Conservation (phyloP, 176 grass and related monocot genomes). For the Dendrocalamus sinicus region DNA sequence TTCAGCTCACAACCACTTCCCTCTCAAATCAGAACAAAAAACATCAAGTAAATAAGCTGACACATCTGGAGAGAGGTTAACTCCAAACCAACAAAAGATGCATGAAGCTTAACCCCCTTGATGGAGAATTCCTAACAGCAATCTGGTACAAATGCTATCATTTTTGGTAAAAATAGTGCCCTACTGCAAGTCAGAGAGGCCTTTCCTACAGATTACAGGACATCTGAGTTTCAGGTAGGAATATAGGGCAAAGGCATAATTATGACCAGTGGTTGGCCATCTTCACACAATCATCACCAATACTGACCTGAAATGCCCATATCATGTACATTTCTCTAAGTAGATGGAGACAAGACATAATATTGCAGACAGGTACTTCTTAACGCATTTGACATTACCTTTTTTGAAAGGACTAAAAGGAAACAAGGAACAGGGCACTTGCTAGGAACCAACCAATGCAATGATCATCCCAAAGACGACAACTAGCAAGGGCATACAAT, state of each 20-base stretch:
- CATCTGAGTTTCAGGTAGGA: background rate
- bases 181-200: background rate
- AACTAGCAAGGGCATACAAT: background rate
- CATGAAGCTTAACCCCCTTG: background rate
- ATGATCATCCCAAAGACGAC: background rate
- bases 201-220: background rate
- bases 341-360: background rate
- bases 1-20: conserved; percentile 4
- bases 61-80: conserved; percentile 14
- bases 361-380: background rate
- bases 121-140: background rate
- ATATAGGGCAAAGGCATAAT: background rate
- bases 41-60: background rate
- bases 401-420: background rate
- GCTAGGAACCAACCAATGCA: background rate
- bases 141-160: background rate
- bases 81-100: conserved; percentile 27
- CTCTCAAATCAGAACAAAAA: background rate
- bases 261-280: background rate
- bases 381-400: background rate
- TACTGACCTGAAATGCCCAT: background rate
- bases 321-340: background rate
- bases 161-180: background rate
- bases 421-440: background rate
- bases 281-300: background rate